phyloP scores from a whole-genome alignment of 306 rosid genomes.

The Lathyrus sativus region DNA sequence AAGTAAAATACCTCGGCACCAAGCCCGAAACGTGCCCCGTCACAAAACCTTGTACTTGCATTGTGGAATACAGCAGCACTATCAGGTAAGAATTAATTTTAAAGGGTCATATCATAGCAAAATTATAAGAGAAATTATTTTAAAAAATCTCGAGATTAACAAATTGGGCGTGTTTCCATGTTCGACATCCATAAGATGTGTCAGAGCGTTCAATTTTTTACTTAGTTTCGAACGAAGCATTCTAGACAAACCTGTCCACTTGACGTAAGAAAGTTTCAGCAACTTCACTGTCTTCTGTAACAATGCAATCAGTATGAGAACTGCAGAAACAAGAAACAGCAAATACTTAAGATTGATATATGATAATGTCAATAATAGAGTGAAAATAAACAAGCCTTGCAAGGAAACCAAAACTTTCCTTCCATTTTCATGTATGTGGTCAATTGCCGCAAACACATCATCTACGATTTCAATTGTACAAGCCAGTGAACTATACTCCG shows the following conservation, averaged over 20 bases:
- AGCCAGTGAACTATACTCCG: slow-evolving; percentile 69
- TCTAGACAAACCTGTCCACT: slow-evolving; percentile 68
- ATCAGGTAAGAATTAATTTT: slow-evolving; percentile 16
- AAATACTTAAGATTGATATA: slow-evolving; percentile 8
- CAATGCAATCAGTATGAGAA: slow-evolving; percentile 77
- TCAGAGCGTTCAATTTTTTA: too few relatives aligned
- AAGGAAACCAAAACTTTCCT: slow-evolving; percentile 50
- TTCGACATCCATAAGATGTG: too few relatives aligned
- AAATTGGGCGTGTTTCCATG: too few relatives aligned
- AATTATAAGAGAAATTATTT: too few relatives aligned
- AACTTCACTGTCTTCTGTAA: slow-evolving; percentile 66
- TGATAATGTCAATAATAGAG: not conserved
- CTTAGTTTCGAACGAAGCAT: not conserved
- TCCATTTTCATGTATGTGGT: slow-evolving; percentile 77
- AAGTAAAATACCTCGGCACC: slow-evolving; percentile 70
- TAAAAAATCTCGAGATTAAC: too few relatives aligned
- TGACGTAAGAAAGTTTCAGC: slow-evolving; percentile 69
- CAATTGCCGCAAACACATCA: slow-evolving; percentile 73
- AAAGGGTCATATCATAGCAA: not conserved
- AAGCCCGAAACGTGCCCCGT: slow-evolving; percentile 83
- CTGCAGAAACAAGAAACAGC: slow-evolving; percentile 51
- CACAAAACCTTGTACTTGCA: slow-evolving; percentile 77
- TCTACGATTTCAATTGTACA: slow-evolving; percentile 88
- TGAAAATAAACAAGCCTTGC: slow-evolving; percentile 15
- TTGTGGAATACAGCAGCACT: slow-evolving; percentile 92